Conservation (phyloP, 495 filamentous ascomycete species). For the Penicillium flavigenum region DNA sequence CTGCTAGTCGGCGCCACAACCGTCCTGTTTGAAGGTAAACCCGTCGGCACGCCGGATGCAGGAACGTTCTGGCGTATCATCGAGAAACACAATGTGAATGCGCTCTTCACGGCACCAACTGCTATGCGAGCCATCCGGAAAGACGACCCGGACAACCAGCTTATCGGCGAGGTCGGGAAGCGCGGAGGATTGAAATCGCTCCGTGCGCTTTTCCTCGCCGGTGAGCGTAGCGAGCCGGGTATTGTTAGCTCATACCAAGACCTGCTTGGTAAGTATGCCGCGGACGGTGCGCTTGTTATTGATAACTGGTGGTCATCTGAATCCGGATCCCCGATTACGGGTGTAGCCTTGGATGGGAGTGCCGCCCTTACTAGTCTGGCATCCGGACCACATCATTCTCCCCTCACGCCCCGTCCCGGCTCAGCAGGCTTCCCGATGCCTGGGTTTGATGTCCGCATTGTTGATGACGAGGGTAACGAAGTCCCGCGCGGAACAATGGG, state of each 20-base stretch:
- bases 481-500: constrained; percentile 72
- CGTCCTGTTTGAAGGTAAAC: constrained; percentile 89
- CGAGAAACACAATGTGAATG: constrained; percentile 79
- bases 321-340: constrained; percentile 85
- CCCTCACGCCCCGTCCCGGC: constrained; percentile 69
- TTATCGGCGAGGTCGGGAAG: constrained; percentile 59
- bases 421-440: constrained; percentile 88
- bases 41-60: constrained; percentile 83
- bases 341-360: constrained; percentile 58
- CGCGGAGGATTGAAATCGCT: constrained; percentile 66
- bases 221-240: constrained; percentile 84
- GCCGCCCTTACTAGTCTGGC: constrained; percentile 24
- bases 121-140: constrained; percentile 83
- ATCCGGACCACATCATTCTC: constrained; percentile 17
- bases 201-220: constrained; percentile 77
- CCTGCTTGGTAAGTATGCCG: constrained; percentile 63
- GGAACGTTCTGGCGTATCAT: constrained; percentile 85
- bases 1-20: constrained; percentile 83
- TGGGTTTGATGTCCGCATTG: constrained; percentile 80
- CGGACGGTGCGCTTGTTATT: constrained; percentile 64
- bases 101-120: constrained; percentile 82
- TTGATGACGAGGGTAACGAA: constrained; percentile 74
- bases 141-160: constrained; percentile 73
- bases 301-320: constrained; percentile 99
- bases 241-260: constrained; percentile 78